Conservation (phyloP, 352 stramenopile genomes). For the Hyaloperonospora arabidopsidis region DNA sequence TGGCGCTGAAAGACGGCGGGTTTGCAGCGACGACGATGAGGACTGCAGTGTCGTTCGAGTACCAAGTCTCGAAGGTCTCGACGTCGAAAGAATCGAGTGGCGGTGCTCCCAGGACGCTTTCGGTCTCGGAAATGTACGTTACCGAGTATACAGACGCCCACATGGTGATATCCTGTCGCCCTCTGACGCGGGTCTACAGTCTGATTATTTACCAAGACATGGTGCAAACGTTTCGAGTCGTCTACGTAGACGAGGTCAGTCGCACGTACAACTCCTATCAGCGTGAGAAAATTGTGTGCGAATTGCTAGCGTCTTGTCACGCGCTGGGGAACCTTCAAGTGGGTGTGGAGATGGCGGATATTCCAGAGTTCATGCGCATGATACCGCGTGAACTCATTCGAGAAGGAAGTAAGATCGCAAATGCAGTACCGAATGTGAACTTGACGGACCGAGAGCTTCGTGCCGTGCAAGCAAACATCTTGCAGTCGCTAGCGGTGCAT, state of each 20-base stretch:
- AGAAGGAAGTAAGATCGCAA: conserved; percentile 50
- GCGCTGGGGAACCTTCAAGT: conserved; percentile 64
- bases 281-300: conserved; percentile 66
- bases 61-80: conserved; percentile 55
- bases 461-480: conserved; percentile 51
- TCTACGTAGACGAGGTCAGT: conserved; percentile 65
- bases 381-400: conserved; percentile 65
- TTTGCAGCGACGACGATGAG: conserved; percentile 19
- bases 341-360: conserved; percentile 39
- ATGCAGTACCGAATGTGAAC: conserved; percentile 31
- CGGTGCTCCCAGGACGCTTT: conserved; percentile 33
- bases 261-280: conserved; percentile 61
- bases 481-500: conserved; percentile 50
- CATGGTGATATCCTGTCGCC: conserved; percentile 58
- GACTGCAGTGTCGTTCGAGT: conserved; percentile 50
- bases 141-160: conserved; percentile 47
- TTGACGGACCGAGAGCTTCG: conserved; percentile 65
- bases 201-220: conserved; percentile 60
- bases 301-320: conserved; percentile 69
- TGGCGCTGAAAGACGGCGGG: conserved; percentile 40
- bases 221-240: conserved; percentile 58
- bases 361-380: conserved; percentile 57
- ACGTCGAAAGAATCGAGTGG: conserved; percentile 31
- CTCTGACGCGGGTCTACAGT: conserved; percentile 60
- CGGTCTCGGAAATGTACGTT: conserved; percentile 66